Evolutionary conservation across 495 filamentous ascomycete species (phyloP).

Genomic region (Aspergillus indologenus): DNA sequence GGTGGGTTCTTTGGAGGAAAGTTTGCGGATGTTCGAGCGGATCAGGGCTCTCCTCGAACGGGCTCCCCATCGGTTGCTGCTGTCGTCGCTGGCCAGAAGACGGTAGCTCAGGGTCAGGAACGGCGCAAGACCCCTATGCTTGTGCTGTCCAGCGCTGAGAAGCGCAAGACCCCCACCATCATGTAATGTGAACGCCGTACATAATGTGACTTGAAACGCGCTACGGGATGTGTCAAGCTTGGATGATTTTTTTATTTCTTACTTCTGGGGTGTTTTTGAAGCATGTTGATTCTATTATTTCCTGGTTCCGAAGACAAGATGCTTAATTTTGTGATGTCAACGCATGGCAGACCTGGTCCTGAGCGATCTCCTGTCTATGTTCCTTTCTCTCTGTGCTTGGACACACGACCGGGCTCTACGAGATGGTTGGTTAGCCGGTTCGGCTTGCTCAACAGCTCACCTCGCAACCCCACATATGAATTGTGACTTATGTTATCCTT

Average conservation of each 20-base stretch:
- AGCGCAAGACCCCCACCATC: slow-evolving; percentile 72
- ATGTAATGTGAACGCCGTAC: slow-evolving; percentile 40
- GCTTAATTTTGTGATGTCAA: slow-evolving; percentile 1
- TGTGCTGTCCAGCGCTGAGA: slow-evolving; percentile 84
- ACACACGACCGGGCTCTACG: slow-evolving; percentile 3
- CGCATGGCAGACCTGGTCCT: background rate
- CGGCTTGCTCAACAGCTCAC: too few species aligned
- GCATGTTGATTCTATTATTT: slow-evolving; percentile 9
- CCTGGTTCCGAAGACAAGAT: background rate
- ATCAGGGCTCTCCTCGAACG: slow-evolving; percentile 33
- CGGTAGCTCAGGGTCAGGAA: slow-evolving; percentile 48
- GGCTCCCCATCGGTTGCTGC: slow-evolving; percentile 45
- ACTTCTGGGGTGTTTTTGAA: slow-evolving; percentile 3
- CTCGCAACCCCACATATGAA: background rate
- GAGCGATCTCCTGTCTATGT: background rate
- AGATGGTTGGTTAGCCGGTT: background rate
- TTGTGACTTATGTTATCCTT: slow-evolving; percentile 2
- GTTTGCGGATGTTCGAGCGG: slow-evolving; percentile 46
- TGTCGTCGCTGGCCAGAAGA: slow-evolving; percentile 47
- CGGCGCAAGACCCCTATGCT: slow-evolving; percentile 81
- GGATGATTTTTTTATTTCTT: slow-evolving; percentile 19
- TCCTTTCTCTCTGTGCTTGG: slow-evolving; percentile 5
- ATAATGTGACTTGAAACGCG: slow-evolving; percentile 42
- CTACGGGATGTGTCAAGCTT: slow-evolving; percentile 23
- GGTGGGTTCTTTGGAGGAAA: slow-evolving; percentile 59